Evolutionary conservation across 1,284 basidiomycete species (phyloP).

Genomic region (Wallemia ichthyophaga): DNA sequence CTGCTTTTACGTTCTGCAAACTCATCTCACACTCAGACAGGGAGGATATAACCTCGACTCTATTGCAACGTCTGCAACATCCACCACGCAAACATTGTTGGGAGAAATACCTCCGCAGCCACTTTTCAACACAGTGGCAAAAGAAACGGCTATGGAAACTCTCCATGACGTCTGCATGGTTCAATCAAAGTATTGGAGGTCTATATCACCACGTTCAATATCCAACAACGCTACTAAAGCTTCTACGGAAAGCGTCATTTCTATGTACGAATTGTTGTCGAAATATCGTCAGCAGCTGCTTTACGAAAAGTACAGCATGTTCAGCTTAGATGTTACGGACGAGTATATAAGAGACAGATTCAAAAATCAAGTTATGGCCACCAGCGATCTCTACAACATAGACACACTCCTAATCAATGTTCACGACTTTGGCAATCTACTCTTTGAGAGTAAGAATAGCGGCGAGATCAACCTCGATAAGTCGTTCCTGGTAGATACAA

Average conservation of each 20-base stretch:
- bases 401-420: conserved; percentile 45
- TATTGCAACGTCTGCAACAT: conserved; percentile 56
- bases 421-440: conserved; percentile 72
- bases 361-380: conserved; percentile 50
- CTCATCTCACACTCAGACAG: conserved; percentile 18
- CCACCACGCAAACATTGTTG: conserved; percentile 53
- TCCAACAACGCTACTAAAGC: conserved; percentile 24
- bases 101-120: conserved; percentile 56
- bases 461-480: conserved; percentile 45
- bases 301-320: conserved; percentile 36
- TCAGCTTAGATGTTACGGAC: conserved; percentile 44
- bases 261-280: conserved; percentile 5
- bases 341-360: conserved; percentile 34
- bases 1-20: background rate
- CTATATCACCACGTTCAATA: conserved; percentile 39
- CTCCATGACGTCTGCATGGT: conserved; percentile 56
- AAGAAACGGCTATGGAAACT: conserved; percentile 45
- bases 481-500: conserved; percentile 65
- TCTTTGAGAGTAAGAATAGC: conserved; percentile 40
- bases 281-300: conserved; percentile 14
- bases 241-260: conserved; percentile 15
- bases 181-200: conserved; percentile 76
- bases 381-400: conserved; percentile 35
- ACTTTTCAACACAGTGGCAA: conserved; percentile 21
- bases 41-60: conserved; percentile 87